Percentiles rank a stretch among this genome's conserved stretches.
These are phyloP conservation scores for Pyrus communis DNA, from an alignment of 306 rosid species.

Conservation along the genomic window DNA sequence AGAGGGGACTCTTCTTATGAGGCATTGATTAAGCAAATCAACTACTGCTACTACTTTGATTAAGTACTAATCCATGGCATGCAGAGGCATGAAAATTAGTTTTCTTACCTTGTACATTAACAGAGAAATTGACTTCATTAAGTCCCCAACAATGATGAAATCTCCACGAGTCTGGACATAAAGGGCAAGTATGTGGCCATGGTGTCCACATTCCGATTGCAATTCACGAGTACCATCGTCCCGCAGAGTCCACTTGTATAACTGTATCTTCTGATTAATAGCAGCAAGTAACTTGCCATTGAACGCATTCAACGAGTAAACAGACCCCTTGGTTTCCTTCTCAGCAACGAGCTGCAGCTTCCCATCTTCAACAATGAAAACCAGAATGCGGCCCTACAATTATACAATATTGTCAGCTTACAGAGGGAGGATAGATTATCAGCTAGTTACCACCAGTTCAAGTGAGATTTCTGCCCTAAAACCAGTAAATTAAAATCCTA, in stretches of 20 bases:
- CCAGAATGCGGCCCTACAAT: slow-evolving; percentile 84
- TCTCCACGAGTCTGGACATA: slow-evolving; percentile 96
- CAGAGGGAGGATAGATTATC: background rate
- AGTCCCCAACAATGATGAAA: slow-evolving; percentile 95
- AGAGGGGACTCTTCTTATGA: background rate
- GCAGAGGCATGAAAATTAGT: background rate
- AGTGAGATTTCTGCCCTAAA: background rate
- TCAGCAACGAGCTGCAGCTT: slow-evolving; percentile 91
- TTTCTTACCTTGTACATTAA: slow-evolving; percentile 77
- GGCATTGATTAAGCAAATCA: background rate
- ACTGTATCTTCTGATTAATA: slow-evolving; percentile 94
- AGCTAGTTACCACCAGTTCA: slow-evolving; percentile 1
- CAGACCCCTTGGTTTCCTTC: slow-evolving; percentile 98
- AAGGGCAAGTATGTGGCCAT: slow-evolving; percentile 97
- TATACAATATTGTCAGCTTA: background rate
- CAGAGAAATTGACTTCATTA: slow-evolving; percentile 91
- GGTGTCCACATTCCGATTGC: slow-evolving; percentile 99
- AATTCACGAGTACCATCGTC: slow-evolving; percentile 90
- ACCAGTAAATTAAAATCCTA: background rate
- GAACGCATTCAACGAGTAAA: slow-evolving; percentile 84
- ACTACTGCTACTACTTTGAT: background rate
- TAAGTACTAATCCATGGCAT: background rate
- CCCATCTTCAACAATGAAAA: slow-evolving; percentile 91
- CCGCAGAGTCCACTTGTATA: slow-evolving; percentile 96
- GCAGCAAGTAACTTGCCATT: slow-evolving; percentile 96